Evolutionary conservation across 176 grass and related monocot genomes (phyloP), one percentile per base, ranked within the genome.

Genomic region (Cenchrus purpureus): DNA sequence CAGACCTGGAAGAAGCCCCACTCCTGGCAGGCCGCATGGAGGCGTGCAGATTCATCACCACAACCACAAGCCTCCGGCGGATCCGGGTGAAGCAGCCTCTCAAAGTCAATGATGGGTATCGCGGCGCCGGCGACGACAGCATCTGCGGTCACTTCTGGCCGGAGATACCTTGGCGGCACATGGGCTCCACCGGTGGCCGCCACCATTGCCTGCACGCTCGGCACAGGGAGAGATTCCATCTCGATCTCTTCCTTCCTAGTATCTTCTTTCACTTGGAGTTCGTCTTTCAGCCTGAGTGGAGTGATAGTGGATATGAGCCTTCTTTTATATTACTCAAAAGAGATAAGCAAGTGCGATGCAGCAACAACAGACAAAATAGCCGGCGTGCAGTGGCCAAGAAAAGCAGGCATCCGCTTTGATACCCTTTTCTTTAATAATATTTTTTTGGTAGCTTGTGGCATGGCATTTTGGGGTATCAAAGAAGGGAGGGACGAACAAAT

Each of bases 1-100:
- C 1, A 8, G 68, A 89, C 90, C 87, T 92, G 84, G 70, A 92
- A 92, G 77, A 92, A 92, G 49, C 91, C 91, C 91, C 88, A 90
- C 1, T 93, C 88, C 67, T 82, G 88, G 60, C 88, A 93, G 45
- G 88, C 86, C 10, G 13, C 43, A 73, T 88, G 68, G 14, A 91
- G 82, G 12, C 55, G 25, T 7, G 86, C 50, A 53, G 79, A 79
- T 69, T 91, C 80, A 16, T 75, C 74, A 10, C 9, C 13, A 34
- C 20, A 64, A 46, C 12, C 40, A 15, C 56, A 9, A 10, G 9
- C 11, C 49, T 51, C 49, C 45, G 7, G 8, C 44, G 44, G 44
- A 10, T 50, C 51, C 29, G 8, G 29, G 78, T 68, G 43, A 50
- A 71, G 8, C 37, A 87, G 68, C 69, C 16, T 66, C 81, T 25